Evolutionary conservation across 2,329 filamentous ascomycete species (phyloP).

Genomic region (Colletotrichum zoysiae): DNA sequence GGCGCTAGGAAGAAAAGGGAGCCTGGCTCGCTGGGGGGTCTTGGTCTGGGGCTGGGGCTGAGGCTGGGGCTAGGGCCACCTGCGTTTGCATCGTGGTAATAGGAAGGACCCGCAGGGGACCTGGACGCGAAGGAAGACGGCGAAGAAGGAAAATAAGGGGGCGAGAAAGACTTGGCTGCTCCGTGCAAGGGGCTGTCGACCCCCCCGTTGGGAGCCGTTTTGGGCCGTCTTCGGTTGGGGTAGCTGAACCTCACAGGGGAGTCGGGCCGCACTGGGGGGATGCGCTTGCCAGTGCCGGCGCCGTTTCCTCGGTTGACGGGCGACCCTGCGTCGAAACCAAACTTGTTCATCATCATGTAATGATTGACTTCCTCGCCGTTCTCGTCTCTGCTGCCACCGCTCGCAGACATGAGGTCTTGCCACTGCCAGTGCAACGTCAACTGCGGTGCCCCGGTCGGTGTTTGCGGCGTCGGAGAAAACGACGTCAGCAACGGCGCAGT

Average conservation of each 20-base stretch:
- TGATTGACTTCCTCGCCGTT: neutral
- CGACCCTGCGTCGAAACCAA: constrained; percentile 16
- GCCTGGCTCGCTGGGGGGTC: constrained; percentile 36
- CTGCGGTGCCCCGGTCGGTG: constrained; percentile 25
- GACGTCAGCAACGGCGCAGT: constrained; percentile 30
- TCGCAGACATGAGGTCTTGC: constrained; percentile 18
- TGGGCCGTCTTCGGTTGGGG: constrained; percentile 37
- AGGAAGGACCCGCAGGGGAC: constrained; percentile 1
- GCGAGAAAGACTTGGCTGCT: constrained; percentile 3
- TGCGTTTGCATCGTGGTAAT: neutral
- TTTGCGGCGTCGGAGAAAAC: constrained; percentile 22
- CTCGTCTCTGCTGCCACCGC: neutral
- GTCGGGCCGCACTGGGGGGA: constrained; percentile 21
- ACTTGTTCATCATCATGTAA: neutral
- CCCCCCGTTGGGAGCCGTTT: constrained; percentile 31
- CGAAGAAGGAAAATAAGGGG: constrained; percentile 20
- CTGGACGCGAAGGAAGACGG: constrained; percentile 7
- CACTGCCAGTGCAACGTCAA: constrained; percentile 27
- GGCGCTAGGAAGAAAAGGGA: constrained; percentile 39
- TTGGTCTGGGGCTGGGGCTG: constrained; percentile 23
- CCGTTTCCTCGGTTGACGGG: constrained; percentile 1
- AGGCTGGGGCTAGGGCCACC: neutral
- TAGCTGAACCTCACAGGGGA: constrained; percentile 41
- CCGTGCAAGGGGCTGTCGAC: constrained; percentile 38
- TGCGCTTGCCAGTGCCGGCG: neutral